Conservation (phyloP, 306 rosid species). For the Biancaea sappan region DNA sequence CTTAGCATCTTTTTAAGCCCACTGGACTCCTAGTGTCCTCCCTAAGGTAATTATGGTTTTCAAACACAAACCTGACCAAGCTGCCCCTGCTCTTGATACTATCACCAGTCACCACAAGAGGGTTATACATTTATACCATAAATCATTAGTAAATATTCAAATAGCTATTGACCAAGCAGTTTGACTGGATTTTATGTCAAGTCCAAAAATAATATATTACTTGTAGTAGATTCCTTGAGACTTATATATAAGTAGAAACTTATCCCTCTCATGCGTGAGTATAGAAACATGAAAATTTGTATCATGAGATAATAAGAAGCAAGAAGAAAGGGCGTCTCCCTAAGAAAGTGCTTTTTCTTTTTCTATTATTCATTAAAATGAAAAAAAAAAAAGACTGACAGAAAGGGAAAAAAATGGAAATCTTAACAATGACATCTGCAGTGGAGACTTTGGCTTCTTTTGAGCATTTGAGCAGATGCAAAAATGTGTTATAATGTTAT, state of each 20-base stretch:
- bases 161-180: no score
- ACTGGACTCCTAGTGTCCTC: slow-evolving; percentile 9
- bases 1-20: background rate
- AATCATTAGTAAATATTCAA: background rate
- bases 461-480: background rate
- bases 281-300: background rate
- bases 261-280: background rate
- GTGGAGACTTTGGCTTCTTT: slow-evolving; percentile 7
- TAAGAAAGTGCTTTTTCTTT: background rate
- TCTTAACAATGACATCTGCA: background rate
- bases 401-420: background rate
- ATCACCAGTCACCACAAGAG: background rate
- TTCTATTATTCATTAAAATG: background rate
- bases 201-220: no score
- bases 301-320: background rate
- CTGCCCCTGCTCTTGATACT: background rate
- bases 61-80: background rate
- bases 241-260: background rate
- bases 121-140: background rate
- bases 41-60: background rate
- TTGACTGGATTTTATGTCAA: no score
- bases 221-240: no score
- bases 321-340: background rate
- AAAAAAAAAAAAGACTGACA: no score
- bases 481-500: background rate